These are phyloP conservation scores for Nemophila menziesii DNA, from an alignment of 257 asterid genomes.

Conservation along the genomic window DNA sequence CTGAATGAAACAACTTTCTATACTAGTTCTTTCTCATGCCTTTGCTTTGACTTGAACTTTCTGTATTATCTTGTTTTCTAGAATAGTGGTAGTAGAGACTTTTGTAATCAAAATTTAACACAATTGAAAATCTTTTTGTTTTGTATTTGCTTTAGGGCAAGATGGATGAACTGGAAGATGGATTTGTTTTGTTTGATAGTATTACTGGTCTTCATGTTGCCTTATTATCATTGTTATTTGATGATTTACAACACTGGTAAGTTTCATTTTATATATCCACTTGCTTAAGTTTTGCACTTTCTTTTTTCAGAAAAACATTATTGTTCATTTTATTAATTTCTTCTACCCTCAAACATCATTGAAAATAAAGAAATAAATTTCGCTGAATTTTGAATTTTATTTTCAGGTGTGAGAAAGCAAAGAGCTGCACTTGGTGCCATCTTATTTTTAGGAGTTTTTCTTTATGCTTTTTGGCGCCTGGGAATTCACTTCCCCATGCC, in stretches of 20 bases:
- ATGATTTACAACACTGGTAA: conserved; percentile 79
- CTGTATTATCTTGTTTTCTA: background rate
- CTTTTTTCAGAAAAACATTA: background rate
- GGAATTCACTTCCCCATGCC: conserved; percentile 99
- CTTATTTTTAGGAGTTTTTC: conserved; percentile 69
- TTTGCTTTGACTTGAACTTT: background rate
- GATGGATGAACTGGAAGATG: conserved; percentile 99
- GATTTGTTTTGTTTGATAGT: conserved; percentile 84
- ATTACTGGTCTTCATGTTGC: conserved; percentile 89
- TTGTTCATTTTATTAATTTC: background rate
- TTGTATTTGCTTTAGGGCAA: conserved; percentile 54
- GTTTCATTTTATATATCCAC: background rate
- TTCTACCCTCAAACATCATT: background rate
- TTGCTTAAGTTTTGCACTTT: background rate
- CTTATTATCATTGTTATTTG: conserved; percentile 90
- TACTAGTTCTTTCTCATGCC: too few relatives aligned
- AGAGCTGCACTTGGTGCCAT: conserved; percentile 82
- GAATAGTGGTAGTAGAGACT: background rate
- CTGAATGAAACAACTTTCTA: background rate
- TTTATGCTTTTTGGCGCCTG: conserved; percentile 96
- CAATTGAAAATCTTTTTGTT: background rate
- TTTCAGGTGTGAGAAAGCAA: conserved; percentile 71
- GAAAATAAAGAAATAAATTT: background rate
- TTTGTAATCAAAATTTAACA: background rate
- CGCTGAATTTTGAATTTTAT: conserved; percentile 13